Base-by-base conservation (phyloP, 495 filamentous ascomycete species). In the Letharia columbiana region DNA sequence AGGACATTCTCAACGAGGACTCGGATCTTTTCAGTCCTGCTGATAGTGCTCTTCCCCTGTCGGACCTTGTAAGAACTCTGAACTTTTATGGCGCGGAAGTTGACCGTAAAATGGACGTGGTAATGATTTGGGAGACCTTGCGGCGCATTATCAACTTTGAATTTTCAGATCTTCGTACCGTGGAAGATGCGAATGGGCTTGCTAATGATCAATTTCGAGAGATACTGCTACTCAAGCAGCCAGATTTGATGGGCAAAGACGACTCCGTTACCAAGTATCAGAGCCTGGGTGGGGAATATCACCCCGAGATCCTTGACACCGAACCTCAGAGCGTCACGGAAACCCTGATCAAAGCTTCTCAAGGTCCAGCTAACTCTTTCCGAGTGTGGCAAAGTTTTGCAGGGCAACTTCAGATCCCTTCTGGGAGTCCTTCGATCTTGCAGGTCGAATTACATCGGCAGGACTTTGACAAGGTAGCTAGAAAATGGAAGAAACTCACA, bases 381-480 rank as follows among this genome's bases (percentile, higher is more conserved):
- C 59, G 65, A 31, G n/a, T 63, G 6, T 72, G 70, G 68, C 56
- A 59, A 50, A 47, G 62, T 20, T 72, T 67, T 60, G 63, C 58
- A 57, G 57, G 65, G 12, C 54, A 71, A 37, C 2, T 23, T 37
- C 65, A 58, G 40, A 45, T 63, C 0, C 42, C 31, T 31, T 42
- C 33, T 28, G 56, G 58, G 37, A 52, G 44, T 20, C 82, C 80
- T 8, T 72, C 80, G 4, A 67, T 88, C 13, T 75, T 89, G 35
- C 78, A 83, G 31, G 69, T 89, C 28, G 86, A 89, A 67, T 75
- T 89, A 44, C 77, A 81, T 44, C 83, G 86, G 37, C 84, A 86
- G 66, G 72, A 75, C 18, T 80, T 84, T 60, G 84, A 86, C 67
- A 73, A 76, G 57, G 71, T 72, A 2, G 73, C 79, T 18, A 76